Percentiles rank a stretch among this genome's conserved stretches.
Conservation (phyloP, 2,329 filamentous ascomycete species). For the Fusarium verrucosum region DNA sequence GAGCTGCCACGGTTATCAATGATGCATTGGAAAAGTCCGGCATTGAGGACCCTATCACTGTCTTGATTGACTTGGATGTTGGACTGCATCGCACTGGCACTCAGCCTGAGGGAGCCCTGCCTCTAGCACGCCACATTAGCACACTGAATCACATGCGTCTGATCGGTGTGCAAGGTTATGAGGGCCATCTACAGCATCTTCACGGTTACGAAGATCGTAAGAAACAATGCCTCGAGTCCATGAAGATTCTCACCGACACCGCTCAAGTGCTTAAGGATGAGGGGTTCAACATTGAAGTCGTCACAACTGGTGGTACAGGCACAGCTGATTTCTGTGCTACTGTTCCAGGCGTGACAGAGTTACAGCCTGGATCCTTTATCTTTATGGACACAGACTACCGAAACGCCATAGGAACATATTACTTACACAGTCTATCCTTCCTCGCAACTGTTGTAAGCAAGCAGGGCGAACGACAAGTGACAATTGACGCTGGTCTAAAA, state of each 20-base stretch:
- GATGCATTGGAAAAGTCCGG: constrained; percentile 6
- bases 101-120: not conserved
- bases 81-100: constrained; percentile 21
- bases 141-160: constrained; percentile 8
- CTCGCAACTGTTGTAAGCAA: constrained; percentile 25
- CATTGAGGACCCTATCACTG: constrained; percentile 1
- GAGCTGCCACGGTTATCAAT: constrained; percentile 21
- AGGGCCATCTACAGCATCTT: constrained; percentile 32
- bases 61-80: constrained; percentile 32
- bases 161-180: constrained; percentile 34
- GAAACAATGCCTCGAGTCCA: constrained; percentile 18
- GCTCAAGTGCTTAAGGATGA: not conserved
- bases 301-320: constrained; percentile 34
- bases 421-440: constrained; percentile 52
- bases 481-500: constrained; percentile 31
- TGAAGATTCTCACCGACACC: constrained; percentile 26
- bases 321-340: constrained; percentile 58
- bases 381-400: constrained; percentile 68
- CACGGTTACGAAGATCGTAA: constrained; percentile 28
- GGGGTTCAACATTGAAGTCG: constrained; percentile 16
- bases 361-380: constrained; percentile 64
- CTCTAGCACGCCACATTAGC: constrained; percentile 13
- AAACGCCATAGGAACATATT: constrained; percentile 60
- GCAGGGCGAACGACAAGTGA: constrained; percentile 30
- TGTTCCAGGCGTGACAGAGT: constrained; percentile 61